Evolutionary conservation across 1,139 yeast species (phyloP).

Genomic region (Taiozyma onychis): DNA sequence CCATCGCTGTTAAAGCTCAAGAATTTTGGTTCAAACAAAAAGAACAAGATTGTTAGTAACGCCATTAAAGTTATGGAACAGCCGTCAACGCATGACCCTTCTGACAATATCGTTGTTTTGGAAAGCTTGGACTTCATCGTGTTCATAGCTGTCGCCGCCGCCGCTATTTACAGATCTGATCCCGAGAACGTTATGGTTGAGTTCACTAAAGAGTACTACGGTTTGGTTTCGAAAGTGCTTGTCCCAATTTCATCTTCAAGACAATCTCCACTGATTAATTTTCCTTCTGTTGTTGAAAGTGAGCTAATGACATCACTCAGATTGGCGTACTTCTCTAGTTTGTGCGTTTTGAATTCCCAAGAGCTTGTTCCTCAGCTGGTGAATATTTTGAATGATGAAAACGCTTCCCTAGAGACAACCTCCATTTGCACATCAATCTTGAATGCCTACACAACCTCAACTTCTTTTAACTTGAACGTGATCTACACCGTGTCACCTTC

Average conservation of each 20-base stretch:
- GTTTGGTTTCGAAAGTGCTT: conserved; percentile 32
- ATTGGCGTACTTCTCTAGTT: conserved; percentile 22
- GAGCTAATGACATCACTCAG: conserved; percentile 19
- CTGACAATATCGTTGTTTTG: conserved; percentile 27
- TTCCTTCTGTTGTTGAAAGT: conserved; percentile 16
- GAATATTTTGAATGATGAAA: conserved; percentile 17
- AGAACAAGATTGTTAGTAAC: conserved; percentile 29
- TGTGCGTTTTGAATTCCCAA: conserved; percentile 23
- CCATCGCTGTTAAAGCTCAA: conserved; percentile 18
- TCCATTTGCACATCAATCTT: conserved; percentile 19
- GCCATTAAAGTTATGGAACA: conserved; percentile 32
- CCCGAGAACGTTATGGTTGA: conserved; percentile 40
- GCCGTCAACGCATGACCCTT: conserved; percentile 10
- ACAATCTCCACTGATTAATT: conserved; percentile 12
- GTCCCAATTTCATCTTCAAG: conserved; percentile 19
- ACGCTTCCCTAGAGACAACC: conserved; percentile 17
- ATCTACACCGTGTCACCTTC: conserved; percentile 15
- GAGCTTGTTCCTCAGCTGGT: conserved; percentile 22
- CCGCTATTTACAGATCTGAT: conserved; percentile 40
- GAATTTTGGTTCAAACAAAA: conserved; percentile 19
- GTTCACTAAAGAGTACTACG: conserved; percentile 38
- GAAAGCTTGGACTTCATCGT: conserved; percentile 36
- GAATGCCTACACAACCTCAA: conserved; percentile 12
- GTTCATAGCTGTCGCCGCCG: conserved; percentile 32
- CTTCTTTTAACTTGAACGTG: conserved; percentile 10